A percentile compares a stretch with the other conserved stretches of the same genome.
These are phyloP conservation scores for Pezicula radicicola DNA, from an alignment of 2,329 filamentous ascomycete species.

Conservation along the genomic window DNA sequence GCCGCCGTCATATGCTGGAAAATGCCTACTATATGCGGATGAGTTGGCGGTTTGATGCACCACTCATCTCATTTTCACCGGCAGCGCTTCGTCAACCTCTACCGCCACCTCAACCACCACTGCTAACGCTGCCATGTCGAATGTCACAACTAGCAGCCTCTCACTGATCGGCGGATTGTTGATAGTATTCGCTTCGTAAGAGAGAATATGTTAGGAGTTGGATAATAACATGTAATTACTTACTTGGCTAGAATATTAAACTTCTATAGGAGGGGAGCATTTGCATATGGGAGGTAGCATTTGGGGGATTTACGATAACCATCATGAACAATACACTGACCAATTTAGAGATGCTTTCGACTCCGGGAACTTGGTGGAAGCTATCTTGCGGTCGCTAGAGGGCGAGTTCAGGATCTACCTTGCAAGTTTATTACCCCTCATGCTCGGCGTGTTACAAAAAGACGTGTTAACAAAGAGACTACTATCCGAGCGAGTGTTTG, in stretches of 20 bases:
- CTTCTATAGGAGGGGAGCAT: not conserved
- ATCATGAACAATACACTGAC: not conserved
- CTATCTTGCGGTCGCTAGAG: constrained; percentile 88
- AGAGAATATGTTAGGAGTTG: not conserved
- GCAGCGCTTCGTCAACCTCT: not conserved
- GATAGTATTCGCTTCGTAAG: constrained; percentile 21
- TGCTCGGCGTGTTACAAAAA: constrained; percentile 91
- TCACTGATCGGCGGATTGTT: constrained; percentile 17
- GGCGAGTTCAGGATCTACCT: constrained; percentile 98
- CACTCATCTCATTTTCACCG: too few relatives aligned
- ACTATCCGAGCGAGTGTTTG: constrained; percentile 85
- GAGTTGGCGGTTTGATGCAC: too few relatives aligned
- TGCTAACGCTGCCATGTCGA: constrained; percentile 3
- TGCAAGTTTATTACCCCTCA: constrained; percentile 81
- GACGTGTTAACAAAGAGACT: constrained; percentile 73
- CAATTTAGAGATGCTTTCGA: too few relatives aligned
- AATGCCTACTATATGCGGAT: too few relatives aligned
- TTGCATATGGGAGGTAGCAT: not conserved
- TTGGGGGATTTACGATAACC: not conserved
- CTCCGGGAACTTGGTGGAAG: constrained; percentile 89
- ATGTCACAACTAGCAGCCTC: constrained; percentile 15
- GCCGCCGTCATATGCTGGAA: too few relatives aligned
- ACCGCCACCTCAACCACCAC: not conserved
- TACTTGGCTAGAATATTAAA: not conserved
- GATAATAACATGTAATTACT: not conserved